A percentile compares a stretch with the other conserved stretches of the same genome.
phyloP scores from a whole-genome alignment of 1,284 basidiomycete genomes.

The Ustilago nuda region DNA sequence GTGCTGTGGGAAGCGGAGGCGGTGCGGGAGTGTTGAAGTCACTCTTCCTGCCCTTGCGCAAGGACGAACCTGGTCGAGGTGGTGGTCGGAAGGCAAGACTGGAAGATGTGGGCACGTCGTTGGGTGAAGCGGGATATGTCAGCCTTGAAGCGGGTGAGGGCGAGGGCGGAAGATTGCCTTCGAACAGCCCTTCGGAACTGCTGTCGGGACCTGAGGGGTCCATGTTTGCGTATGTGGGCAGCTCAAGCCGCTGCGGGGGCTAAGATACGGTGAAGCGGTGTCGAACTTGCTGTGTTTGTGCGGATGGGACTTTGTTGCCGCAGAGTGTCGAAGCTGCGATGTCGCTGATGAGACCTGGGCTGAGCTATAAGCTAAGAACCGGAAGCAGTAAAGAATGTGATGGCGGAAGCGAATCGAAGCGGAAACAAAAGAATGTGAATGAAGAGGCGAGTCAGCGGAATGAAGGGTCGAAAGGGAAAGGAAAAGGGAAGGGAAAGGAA shows the following conservation, averaged over 20 bases:
- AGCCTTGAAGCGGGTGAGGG: constrained; percentile 44
- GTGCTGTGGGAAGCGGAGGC: constrained; percentile 40
- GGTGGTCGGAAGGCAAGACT: constrained; percentile 51
- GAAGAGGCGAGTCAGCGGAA: background rate
- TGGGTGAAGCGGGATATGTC: constrained; percentile 41
- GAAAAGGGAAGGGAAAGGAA: background rate
- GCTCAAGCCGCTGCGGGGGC: constrained; percentile 21
- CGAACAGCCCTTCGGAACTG: constrained; percentile 52
- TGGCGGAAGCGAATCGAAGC: background rate
- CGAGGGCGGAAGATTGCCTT: constrained; percentile 46
- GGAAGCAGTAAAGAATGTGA: constrained; percentile 4
- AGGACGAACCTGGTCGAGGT: constrained; percentile 50
- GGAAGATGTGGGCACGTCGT: constrained; percentile 38
- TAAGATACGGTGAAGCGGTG: background rate
- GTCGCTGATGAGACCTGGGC: background rate
- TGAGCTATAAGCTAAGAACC: constrained; percentile 3
- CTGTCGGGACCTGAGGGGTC: constrained; percentile 38
- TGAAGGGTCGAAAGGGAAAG: background rate
- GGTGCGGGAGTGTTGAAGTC: constrained; percentile 52
- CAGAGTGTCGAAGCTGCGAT: background rate
- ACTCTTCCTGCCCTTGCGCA: constrained; percentile 53
- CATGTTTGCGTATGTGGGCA: constrained; percentile 20
- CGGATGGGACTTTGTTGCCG: background rate
- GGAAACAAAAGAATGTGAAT: constrained; percentile 5
- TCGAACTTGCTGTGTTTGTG: background rate